Conservation (phyloP, 179 eudicot species). For the Gypsophila paniculata region DNA sequence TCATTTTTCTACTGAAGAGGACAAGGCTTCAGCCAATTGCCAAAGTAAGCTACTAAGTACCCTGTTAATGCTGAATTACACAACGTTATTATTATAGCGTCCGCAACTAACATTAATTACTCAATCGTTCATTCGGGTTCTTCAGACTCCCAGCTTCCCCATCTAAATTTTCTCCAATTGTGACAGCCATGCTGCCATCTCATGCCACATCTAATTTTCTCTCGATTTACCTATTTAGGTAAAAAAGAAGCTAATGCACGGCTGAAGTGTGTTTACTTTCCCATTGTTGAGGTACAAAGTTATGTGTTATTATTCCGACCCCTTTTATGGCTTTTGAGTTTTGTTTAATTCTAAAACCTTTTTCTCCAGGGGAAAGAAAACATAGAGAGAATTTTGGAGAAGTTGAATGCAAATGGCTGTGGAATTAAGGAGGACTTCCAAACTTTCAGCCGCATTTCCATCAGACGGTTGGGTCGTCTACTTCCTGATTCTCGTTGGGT, state of each 20-base stretch:
- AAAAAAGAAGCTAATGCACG: conserved; percentile 55
- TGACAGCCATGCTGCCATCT: background rate
- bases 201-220: background rate
- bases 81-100: background rate
- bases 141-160: too few relatives aligned
- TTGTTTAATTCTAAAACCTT: conserved; percentile 6
- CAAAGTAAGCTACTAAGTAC: conserved; percentile 28
- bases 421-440: conserved; percentile 44
- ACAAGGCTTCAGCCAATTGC: conserved; percentile 19
- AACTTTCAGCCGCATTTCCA: conserved; percentile 59
- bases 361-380: conserved; percentile 55
- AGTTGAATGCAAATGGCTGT: conserved; percentile 38
- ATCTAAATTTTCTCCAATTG: too few relatives aligned
- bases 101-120: background rate
- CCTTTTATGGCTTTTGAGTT: conserved; percentile 2
- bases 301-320: background rate
- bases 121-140: too few relatives aligned
- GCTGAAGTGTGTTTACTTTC: conserved; percentile 64
- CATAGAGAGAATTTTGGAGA: conserved; percentile 49
- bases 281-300: conserved; percentile 43
- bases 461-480: conserved; percentile 73
- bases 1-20: conserved; percentile 32
- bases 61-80: background rate
- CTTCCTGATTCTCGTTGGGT: conserved; percentile 92
- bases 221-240: conserved; percentile 29